Evolutionary conservation across 768 basidiomycete genomes (phyloP).

Genomic region (Tephrocybe rancida): DNA sequence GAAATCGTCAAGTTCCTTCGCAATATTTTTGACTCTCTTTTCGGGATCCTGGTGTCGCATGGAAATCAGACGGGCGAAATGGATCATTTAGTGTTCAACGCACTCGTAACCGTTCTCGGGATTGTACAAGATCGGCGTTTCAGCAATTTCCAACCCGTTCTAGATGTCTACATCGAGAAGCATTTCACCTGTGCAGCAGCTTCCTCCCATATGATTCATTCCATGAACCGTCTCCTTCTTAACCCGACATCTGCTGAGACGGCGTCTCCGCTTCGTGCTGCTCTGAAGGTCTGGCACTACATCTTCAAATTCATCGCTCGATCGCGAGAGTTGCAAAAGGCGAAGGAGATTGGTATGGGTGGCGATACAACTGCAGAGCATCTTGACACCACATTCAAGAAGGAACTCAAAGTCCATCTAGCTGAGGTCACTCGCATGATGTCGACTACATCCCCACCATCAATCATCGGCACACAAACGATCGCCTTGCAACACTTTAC

Average conservation of each 20-base stretch:
- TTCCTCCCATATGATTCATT: constrained; percentile 81
- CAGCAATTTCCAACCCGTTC: constrained; percentile 91
- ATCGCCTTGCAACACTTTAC: constrained; percentile 93
- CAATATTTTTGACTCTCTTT: constrained; percentile 91
- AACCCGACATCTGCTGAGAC: constrained; percentile 73
- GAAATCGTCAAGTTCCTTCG: constrained; percentile 94
- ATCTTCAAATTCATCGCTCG: constrained; percentile 93
- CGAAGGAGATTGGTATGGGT: constrained; percentile 76
- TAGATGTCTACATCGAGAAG: constrained; percentile 90
- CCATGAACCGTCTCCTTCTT: constrained; percentile 81
- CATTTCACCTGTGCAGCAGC: constrained; percentile 85
- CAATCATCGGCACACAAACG: constrained; percentile 96
- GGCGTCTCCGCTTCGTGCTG: constrained; percentile 80
- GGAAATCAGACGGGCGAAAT: constrained; percentile 77
- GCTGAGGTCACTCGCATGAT: constrained; percentile 87
- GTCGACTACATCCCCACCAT: constrained; percentile 72
- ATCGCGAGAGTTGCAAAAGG: constrained; percentile 87
- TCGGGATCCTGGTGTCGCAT: constrained; percentile 80
- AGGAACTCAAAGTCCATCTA: constrained; percentile 78
- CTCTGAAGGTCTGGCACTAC: constrained; percentile 96
- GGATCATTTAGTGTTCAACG: constrained; percentile 87
- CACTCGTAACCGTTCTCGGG: constrained; percentile 87
- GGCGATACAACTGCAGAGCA: constrained; percentile 85
- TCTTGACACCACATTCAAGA: constrained; percentile 82
- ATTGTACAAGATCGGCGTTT: constrained; percentile 94